phyloP scores from a whole-genome alignment of 805 yeast genomes.

The Wickerhamia fluorescens region DNA sequence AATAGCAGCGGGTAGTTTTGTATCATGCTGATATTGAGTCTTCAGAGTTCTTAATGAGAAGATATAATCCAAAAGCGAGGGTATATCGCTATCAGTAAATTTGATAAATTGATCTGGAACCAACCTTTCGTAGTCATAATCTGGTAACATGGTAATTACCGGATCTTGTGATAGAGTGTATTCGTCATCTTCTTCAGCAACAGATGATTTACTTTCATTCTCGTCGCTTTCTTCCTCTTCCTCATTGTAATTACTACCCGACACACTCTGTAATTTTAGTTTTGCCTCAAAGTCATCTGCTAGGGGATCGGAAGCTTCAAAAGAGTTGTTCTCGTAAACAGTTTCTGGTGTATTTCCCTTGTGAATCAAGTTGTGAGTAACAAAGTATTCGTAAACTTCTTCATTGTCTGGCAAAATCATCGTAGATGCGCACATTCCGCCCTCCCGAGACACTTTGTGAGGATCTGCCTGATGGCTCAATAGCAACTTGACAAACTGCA shows the following conservation, averaged over 20 bases:
- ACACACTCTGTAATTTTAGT: conserved; percentile 27
- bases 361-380: conserved; percentile 38
- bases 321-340: conserved; percentile 4
- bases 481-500: conserved; percentile 47
- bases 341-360: conserved; percentile 4
- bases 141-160: conserved; percentile 19
- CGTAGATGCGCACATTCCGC: conserved; percentile 47
- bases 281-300: conserved; percentile 28
- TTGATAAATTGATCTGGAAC: conserved; percentile 53
- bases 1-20: conserved; percentile 61
- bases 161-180: conserved; percentile 20
- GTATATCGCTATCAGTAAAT: conserved; percentile 53
- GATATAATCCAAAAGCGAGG: conserved; percentile 41
- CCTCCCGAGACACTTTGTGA: conserved; percentile 26
- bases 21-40: conserved; percentile 33
- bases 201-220: conserved; percentile 16
- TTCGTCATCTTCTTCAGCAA: conserved; percentile 20
- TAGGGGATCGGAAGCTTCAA: conserved; percentile 4
- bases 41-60: conserved; percentile 38
- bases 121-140: conserved; percentile 52
- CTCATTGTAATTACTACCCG: conserved; percentile 9
- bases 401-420: conserved; percentile 47
- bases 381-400: conserved; percentile 51
- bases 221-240: too few species aligned
- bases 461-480: conserved; percentile 63